Evolutionary conservation across 192 early-diverging fungal genomes (phyloP).

Genomic region (Physocladia obscura): DNA sequence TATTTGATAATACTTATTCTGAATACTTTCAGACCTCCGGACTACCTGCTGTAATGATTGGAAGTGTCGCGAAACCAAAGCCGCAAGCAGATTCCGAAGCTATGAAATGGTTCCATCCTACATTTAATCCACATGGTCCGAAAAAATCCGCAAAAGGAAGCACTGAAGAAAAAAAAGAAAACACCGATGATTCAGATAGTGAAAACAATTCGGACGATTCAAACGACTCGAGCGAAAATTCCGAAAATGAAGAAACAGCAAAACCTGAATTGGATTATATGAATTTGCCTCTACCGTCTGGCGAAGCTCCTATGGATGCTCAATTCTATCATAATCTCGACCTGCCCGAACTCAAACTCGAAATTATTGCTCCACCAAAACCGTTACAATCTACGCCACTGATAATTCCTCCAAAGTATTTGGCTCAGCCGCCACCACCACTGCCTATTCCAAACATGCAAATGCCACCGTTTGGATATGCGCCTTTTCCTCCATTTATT

Average conservation of each 20-base stretch:
- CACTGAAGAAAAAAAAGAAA: neutral
- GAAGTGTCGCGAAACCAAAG: constrained; percentile 10
- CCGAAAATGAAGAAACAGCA: constrained; percentile 7
- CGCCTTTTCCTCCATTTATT: constrained; percentile 12
- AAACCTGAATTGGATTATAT: neutral
- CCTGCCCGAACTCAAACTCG: constrained; percentile 38
- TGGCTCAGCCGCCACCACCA: neutral
- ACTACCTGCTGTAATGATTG: neutral
- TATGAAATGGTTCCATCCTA: constrained; percentile 47
- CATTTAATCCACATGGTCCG: constrained; percentile 47
- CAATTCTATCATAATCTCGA: constrained; percentile 48
- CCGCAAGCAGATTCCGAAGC: constrained; percentile 24
- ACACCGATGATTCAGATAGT: neutral
- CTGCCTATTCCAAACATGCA: constrained; percentile 23
- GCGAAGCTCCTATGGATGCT: constrained; percentile 29
- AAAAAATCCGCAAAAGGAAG: constrained; percentile 33
- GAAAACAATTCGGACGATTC: constrained; percentile 19
- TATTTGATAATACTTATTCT: neutral
- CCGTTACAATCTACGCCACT: too few relatives aligned
- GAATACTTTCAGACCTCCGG: neutral
- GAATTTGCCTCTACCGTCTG: constrained; percentile 35
- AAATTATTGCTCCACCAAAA: too few relatives aligned
- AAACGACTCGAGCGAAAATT: constrained; percentile 7
- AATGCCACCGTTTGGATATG: constrained; percentile 28
- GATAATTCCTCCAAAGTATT: neutral